Base-by-base conservation (phyloP, 202 grass and related monocot genomes). In the Schoenoplectus tabernaemontani region DNA sequence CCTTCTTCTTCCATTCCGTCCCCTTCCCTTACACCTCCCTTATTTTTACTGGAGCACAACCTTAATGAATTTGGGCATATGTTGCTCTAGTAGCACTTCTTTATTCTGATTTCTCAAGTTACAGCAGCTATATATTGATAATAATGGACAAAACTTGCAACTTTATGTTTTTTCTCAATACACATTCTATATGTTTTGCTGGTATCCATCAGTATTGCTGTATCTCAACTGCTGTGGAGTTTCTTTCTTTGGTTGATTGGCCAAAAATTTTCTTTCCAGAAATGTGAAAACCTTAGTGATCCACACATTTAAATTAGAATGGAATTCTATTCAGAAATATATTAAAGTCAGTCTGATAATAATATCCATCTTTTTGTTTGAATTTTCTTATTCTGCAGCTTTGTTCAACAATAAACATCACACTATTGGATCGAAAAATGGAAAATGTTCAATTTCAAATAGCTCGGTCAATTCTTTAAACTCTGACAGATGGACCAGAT, bases 401-500 rank as follows among this genome's bases (percentile, higher is more conserved):
- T 82, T 41, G 19, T 23, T 57, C 59, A 77, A 39, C 28, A 16
- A 63, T 61, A 70, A 60, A 66, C 34, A 54, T 59, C 71, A 22
- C 58, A 64, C 12, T 32, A 51, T 46, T 32, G 39, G 23, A 47
- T 64, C 77, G 8, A 59, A 80, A 80, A 80, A 65, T 50, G 77
- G 59, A 7, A 80, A 44, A 64, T 9, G 17, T 57, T 64, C 77
- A 47, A 64, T 78, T 41, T 60, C 38, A 78, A 78, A 63, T 63
- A 59, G 59, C 13, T 64, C 77, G 12, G 36, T 50, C 59, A 64
- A 63, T 80, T 47, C 46, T 68, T 76, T 76, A 74, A 82, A 53
- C 59, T 65, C 81, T 77, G 87, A 88, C 81, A 86, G 83, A 72
- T 64, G 85, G 65, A 77, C 54, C 74, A 61, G 63, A 77, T 7